Evolutionary conservation across 148 eudicot species (phyloP).

Genomic region (Arbutus unedo): DNA sequence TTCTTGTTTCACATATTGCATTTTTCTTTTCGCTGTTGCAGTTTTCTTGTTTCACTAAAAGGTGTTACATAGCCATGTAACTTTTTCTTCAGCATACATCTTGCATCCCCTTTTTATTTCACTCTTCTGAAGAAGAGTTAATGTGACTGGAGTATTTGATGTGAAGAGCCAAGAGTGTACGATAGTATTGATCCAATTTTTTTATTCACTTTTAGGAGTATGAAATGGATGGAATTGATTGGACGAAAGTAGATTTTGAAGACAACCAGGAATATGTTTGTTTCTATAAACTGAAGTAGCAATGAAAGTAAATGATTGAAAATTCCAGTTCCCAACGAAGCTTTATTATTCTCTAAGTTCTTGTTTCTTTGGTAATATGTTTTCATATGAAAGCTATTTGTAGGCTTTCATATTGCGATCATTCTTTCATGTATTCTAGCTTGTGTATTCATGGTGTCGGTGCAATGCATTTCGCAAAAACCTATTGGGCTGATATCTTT

Average conservation of each 20-base stretch:
- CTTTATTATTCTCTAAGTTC: background rate
- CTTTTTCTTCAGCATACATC: background rate
- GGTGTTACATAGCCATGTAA: background rate
- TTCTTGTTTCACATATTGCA: no score
- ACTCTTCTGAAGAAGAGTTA: background rate
- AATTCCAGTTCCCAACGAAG: background rate
- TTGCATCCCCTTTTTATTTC: background rate
- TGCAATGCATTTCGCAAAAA: slow-evolving; percentile 48
- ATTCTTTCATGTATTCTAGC: slow-evolving; percentile 3
- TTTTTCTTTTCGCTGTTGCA: no score
- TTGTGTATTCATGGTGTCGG: slow-evolving; percentile 8
- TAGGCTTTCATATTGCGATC: background rate
- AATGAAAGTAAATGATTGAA: slow-evolving; percentile 5
- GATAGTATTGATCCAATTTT: background rate
- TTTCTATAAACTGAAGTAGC: background rate
- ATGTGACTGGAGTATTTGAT: background rate
- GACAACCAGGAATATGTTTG: slow-evolving; percentile 72
- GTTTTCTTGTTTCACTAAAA: no score
- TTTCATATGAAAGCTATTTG: slow-evolving; percentile 1
- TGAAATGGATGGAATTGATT: slow-evolving; percentile 88
- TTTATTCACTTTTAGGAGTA: slow-evolving; percentile 56
- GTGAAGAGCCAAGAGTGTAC: background rate
- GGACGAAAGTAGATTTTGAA: slow-evolving; percentile 80
- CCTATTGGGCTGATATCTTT: slow-evolving; percentile 79
- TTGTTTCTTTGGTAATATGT: slow-evolving; percentile 6